phyloP scores from a whole-genome alignment of 805 yeast species.

The Hyphopichia homilentoma region DNA sequence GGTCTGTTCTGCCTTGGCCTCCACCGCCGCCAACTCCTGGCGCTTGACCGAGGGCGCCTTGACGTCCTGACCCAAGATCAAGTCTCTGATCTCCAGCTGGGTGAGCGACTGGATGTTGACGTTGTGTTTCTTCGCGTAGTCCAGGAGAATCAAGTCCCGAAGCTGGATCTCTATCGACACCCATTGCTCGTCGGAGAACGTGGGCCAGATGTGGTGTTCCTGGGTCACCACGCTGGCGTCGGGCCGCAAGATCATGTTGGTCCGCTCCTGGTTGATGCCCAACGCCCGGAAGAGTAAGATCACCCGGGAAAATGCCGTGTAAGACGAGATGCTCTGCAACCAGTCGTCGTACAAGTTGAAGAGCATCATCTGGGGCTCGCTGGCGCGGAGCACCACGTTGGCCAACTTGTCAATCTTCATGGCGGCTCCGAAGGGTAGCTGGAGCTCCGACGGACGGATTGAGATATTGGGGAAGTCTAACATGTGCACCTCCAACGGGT shows the following conservation, averaged over 20 bases:
- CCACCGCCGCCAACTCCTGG: conserved; percentile 79
- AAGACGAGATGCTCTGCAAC: conserved; percentile 77
- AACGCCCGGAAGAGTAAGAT: conserved; percentile 79
- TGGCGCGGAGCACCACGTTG: conserved; percentile 77
- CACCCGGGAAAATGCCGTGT: conserved; percentile 90
- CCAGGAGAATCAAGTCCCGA: conserved; percentile 81
- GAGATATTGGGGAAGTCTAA: conserved; percentile 91
- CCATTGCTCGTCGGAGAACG: conserved; percentile 88
- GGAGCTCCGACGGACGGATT: conserved; percentile 83
- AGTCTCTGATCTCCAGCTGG: conserved; percentile 88
- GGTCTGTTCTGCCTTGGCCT: conserved; percentile 39
- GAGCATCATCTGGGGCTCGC: conserved; percentile 88
- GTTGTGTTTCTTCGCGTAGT: conserved; percentile 80
- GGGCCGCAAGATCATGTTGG: conserved; percentile 72
- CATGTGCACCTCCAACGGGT: conserved; percentile 96
- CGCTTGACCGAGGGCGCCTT: conserved; percentile 84
- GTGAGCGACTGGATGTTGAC: conserved; percentile 86
- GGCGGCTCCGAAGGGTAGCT: conserved; percentile 85
- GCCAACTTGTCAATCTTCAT: conserved; percentile 76
- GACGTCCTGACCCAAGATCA: conserved; percentile 91
- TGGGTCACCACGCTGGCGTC: conserved; percentile 66
- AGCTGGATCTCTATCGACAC: conserved; percentile 79
- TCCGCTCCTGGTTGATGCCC: conserved; percentile 70
- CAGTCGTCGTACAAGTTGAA: conserved; percentile 94
- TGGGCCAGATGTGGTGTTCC: conserved; percentile 91